Conservation (phyloP, 2,329 filamentous ascomycete genomes). For the Colletotrichum siamense region DNA sequence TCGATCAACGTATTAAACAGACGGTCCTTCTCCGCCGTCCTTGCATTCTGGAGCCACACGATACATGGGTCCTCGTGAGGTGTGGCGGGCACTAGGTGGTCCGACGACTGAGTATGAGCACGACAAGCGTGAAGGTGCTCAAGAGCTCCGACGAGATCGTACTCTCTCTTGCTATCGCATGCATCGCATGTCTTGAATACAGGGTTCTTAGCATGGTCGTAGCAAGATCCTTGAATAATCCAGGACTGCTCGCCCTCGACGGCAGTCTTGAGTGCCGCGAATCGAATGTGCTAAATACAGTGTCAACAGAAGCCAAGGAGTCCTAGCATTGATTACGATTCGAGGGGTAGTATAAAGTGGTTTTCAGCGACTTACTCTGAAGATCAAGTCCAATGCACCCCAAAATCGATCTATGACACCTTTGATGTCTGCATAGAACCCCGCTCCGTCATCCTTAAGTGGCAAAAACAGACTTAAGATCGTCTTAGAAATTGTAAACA, state of each 20-base stretch:
- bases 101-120: background rate
- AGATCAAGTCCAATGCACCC: background rate
- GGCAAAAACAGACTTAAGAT: background rate
- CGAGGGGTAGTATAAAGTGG: accelerated
- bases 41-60: background rate
- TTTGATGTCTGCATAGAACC: background rate
- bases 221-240: background rate
- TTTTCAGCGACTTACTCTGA: background rate
- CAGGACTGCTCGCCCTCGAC: background rate
- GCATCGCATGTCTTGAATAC: too few species aligned
- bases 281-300: background rate
- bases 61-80: background rate
- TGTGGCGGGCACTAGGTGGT: background rate
- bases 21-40: background rate
- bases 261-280: background rate
- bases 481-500: background rate
- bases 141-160: background rate
- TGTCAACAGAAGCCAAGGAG: background rate
- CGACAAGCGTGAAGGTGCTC: background rate
- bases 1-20: background rate
- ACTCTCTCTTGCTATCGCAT: background rate
- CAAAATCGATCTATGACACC: background rate
- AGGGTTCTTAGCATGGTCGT: background rate
- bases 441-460: background rate
- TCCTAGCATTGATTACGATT: too few species aligned